Base-by-base conservation (phyloP, 2,329 filamentous ascomycete genomes). In the Ophiocordyceps camponoti-leonardi region DNA sequence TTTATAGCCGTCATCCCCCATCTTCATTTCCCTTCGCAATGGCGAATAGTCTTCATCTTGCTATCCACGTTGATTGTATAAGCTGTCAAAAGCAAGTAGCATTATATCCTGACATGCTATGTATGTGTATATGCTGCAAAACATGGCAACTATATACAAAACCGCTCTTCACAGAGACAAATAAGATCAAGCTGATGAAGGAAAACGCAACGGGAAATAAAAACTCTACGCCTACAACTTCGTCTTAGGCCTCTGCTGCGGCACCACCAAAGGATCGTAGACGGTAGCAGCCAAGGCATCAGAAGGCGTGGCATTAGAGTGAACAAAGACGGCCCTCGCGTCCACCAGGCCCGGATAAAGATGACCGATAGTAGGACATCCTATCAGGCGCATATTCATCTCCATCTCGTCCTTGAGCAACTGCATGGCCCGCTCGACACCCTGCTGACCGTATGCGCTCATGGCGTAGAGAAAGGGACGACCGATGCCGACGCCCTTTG, bases 321-420 rank as follows among this genome's bases (percentile, higher is more conserved):
- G 75, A 49, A 61, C 64, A 49, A 66, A 66, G 53, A 95, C 59
- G 3, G 81, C 85, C 49, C 83, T 69, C 0, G 77, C 75, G 59
- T 98, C 92, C 19, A 98, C 62, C 61, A 98, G 66, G 23, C 78
- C 79, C 0, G 88, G 82, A 50, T 83, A 85, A 50, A 98, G 66
- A 53, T 98, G 79, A 33, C 79, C 77, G 30, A 98, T 63, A 49
- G 66, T 79, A 19, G 72, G 75, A 48, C 79, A 84, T 11, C 92
- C 92, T 53, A 98, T 86, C 50, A 98, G 68, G 7, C 92, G 78
- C 92, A 98, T 96, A 58, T 90, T 92, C 90, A 96, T 96, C 68
- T 93, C 87, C 77, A 98, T 85, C 72, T 98, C 92, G 57, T 96
- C 92, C 67, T 85, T 87, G 53, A 94, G 73, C 48, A 94, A 67